Conservation (phyloP, 2,329 filamentous ascomycete genomes). For the Epicoccum sorghinum region DNA sequence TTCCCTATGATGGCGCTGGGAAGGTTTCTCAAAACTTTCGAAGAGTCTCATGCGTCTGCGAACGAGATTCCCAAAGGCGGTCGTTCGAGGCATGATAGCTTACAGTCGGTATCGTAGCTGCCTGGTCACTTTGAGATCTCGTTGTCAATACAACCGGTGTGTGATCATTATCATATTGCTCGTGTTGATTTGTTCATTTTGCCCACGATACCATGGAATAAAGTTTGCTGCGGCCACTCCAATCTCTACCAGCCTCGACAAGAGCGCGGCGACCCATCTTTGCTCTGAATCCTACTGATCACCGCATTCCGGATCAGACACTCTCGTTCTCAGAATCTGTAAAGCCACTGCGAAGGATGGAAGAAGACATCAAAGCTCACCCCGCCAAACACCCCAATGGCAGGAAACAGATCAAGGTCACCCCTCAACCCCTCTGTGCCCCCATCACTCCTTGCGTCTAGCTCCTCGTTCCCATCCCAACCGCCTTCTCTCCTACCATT, state of each 20-base stretch:
- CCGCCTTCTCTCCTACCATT: slow-evolving; percentile 65
- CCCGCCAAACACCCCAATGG: slow-evolving; percentile 73
- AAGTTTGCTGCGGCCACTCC: too few species aligned
- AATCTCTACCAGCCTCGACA: too few species aligned
- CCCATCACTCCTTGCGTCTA: slow-evolving; percentile 68
- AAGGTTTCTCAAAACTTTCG: not conserved
- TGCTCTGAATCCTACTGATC: too few species aligned
- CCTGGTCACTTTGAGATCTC: too few species aligned
- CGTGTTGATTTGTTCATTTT: too few species aligned
- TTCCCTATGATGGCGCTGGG: not conserved
- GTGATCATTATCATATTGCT: too few species aligned
- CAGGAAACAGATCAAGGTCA: slow-evolving; percentile 71
- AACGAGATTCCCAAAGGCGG: too few species aligned
- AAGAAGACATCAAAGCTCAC: slow-evolving; percentile 72
- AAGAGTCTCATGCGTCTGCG: not conserved
- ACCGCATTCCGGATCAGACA: not conserved
- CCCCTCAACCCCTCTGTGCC: slow-evolving; percentile 71
- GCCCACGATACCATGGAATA: too few species aligned
- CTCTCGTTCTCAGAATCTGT: slow-evolving; percentile 27
- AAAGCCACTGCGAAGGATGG: slow-evolving; percentile 65
- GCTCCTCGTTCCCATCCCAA: slow-evolving; percentile 79
- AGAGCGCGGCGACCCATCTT: too few species aligned
- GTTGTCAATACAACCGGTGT: too few species aligned
- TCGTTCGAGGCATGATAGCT: too few species aligned
- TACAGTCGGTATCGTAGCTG: too few species aligned